These are phyloP conservation scores for Fusarium mexicanum DNA, from an alignment of 2,329 filamentous ascomycete genomes.

Conservation along the genomic window DNA sequence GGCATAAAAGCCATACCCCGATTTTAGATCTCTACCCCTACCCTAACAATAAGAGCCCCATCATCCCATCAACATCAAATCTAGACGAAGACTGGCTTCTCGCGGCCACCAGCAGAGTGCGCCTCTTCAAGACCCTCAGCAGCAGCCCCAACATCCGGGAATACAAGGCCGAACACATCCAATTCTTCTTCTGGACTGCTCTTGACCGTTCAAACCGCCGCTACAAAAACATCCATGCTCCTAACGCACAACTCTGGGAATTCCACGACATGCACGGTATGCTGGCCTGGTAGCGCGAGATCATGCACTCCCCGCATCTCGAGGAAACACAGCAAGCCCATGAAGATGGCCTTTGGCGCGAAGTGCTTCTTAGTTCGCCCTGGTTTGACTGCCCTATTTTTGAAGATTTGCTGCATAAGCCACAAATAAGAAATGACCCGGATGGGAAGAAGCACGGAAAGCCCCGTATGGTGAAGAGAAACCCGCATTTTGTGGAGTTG, in stretches of 20 bases:
- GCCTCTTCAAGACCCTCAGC: background rate
- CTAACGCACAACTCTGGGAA: background rate
- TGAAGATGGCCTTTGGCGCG: slow-evolving; percentile 40
- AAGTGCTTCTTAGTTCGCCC: slow-evolving; percentile 35
- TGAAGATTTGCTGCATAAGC: slow-evolving; percentile 8
- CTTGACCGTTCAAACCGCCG: slow-evolving; percentile 30
- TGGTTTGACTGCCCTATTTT: slow-evolving; percentile 45
- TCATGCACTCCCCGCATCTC: slow-evolving; percentile 21
- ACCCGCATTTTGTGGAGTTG: slow-evolving; percentile 14
- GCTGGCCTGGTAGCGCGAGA: slow-evolving; percentile 45
- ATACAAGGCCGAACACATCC: slow-evolving; percentile 26
- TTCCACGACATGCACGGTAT: slow-evolving; percentile 4
- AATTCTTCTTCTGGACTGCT: slow-evolving; percentile 41
- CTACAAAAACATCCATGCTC: background rate
- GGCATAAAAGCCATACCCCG: background rate
- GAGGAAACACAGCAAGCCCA: slow-evolving; percentile 33
- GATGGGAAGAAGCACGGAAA: background rate
- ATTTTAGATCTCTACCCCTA: background rate
- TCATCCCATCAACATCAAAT: background rate
- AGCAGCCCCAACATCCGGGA: background rate
- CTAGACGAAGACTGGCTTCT: slow-evolving; percentile 5
- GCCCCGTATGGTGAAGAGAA: background rate
- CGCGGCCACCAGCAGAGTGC: background rate
- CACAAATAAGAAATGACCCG: background rate
- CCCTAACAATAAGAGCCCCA: background rate